phyloP scores from a whole-genome alignment of 2,329 filamentous ascomycete species.

The Cordyceps tenuipes region DNA sequence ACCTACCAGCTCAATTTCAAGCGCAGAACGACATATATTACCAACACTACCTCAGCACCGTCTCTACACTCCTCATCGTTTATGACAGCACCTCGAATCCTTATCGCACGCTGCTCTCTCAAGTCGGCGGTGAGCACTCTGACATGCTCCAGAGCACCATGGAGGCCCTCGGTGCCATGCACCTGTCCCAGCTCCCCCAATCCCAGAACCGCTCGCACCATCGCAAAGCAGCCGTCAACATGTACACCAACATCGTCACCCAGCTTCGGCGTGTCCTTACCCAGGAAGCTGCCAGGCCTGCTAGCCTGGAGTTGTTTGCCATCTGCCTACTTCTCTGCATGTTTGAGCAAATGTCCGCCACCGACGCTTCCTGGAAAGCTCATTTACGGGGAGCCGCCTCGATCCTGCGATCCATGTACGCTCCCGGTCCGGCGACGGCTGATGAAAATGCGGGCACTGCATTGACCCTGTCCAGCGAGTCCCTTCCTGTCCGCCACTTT shows the following conservation, averaged over 20 bases:
- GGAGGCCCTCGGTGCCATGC: conserved; percentile 31
- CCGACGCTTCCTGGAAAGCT: conserved; percentile 27
- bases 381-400: conserved; percentile 30
- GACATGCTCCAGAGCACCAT: conserved; percentile 29
- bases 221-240: conserved; percentile 29
- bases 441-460: background rate
- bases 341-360: conserved; percentile 13
- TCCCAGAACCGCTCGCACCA: conserved; percentile 24
- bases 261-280: conserved; percentile 17
- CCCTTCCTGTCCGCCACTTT: conserved; percentile 18
- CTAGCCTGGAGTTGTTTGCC: conserved; percentile 18
- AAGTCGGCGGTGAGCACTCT: conserved; percentile 34
- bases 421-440: conserved; percentile 2
- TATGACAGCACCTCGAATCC: conserved; percentile 30
- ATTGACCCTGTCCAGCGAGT: background rate
- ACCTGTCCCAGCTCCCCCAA: conserved; percentile 29
- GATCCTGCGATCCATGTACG: conserved; percentile 22
- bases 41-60: conserved; percentile 27
- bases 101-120: conserved; percentile 30
- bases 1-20: background rate
- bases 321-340: conserved; percentile 15
- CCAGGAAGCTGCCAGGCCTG: conserved; percentile 14
- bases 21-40: conserved; percentile 25
- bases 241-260: conserved; percentile 28
- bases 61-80: conserved; percentile 35